phyloP scores from a whole-genome alignment of 2,329 filamentous ascomycete genomes.

The Calycina herbarum region DNA sequence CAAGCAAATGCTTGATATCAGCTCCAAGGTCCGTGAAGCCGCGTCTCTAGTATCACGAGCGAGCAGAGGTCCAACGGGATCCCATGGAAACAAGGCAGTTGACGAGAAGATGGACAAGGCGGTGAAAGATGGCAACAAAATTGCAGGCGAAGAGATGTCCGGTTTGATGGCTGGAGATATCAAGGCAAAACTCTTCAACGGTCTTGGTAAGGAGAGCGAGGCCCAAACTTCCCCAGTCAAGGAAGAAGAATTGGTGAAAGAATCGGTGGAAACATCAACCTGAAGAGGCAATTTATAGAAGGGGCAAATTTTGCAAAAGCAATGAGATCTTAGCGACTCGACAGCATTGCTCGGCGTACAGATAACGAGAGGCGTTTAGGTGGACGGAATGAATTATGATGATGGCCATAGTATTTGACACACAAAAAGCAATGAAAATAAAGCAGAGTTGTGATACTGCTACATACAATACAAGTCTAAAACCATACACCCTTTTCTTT shows the following conservation, averaged over 20 bases:
- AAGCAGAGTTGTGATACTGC: neutral
- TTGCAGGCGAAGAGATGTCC: slow-evolving; percentile 53
- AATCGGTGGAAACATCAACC: neutral
- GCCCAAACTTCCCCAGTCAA: neutral
- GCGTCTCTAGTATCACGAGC: slow-evolving; percentile 43
- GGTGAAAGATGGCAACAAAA: slow-evolving; percentile 56
- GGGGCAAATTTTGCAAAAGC: neutral
- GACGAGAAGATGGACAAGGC: slow-evolving; percentile 55
- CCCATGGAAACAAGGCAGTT: slow-evolving; percentile 28
- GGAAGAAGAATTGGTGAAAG: neutral
- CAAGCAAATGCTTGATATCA: slow-evolving; percentile 87
- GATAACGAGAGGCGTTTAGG: slow-evolving; percentile 26
- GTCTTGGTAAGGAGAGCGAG: slow-evolving; percentile 26
- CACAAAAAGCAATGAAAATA: neutral
- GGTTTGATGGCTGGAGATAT: slow-evolving; percentile 46
- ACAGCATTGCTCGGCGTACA: slow-evolving; percentile 26
- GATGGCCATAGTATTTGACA: slow-evolving; percentile 15
- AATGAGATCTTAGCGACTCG: slow-evolving; percentile 5
- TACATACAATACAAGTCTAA: neutral
- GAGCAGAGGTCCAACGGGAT: slow-evolving; percentile 33
- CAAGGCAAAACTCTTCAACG: slow-evolving; percentile 51
- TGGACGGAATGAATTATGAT: slow-evolving; percentile 20
- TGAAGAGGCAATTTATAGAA: neutral
- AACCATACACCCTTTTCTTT: neutral
- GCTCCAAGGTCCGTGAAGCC: slow-evolving; percentile 74